phyloP scores from a whole-genome alignment of 1,284 basidiomycete genomes.

The Athelia sp. region DNA sequence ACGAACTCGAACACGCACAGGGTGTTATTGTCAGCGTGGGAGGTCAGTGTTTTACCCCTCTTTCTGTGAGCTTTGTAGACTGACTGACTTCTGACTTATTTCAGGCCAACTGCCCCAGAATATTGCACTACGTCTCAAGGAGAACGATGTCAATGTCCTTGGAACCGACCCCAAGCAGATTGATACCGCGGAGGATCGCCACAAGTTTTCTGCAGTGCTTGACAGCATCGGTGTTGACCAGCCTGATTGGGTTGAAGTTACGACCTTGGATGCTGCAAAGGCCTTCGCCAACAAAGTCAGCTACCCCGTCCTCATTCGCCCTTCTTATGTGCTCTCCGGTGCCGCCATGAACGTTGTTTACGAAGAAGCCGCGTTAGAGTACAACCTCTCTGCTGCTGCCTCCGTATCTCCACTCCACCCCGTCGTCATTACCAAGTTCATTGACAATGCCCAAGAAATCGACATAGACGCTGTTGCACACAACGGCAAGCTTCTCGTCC shows the following conservation, averaged over 20 bases:
- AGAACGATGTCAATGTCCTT: conserved; percentile 87
- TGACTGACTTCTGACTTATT: conserved; percentile 5
- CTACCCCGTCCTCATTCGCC: conserved; percentile 94
- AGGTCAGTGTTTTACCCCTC: conserved; percentile 45
- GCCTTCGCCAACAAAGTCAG: conserved; percentile 83
- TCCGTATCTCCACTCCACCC: conserved; percentile 96
- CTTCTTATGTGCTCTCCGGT: conserved; percentile 96
- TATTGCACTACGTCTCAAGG: conserved; percentile 93
- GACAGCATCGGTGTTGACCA: conserved; percentile 97
- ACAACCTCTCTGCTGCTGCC: conserved; percentile 92
- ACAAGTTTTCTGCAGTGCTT: conserved; percentile 97
- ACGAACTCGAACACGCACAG: conserved; percentile 89
- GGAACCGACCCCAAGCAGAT: conserved; percentile 96
- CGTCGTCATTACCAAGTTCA: conserved; percentile 98
- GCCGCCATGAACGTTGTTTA: conserved; percentile 99
- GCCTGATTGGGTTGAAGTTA: conserved; percentile 93
- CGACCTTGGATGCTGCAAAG: conserved; percentile 87
- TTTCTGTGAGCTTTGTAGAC: background rate
- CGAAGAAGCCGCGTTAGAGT: conserved; percentile 85
- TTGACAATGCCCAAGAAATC: conserved; percentile 96
- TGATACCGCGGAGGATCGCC: conserved; percentile 96
- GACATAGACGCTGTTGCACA: conserved; percentile 97
- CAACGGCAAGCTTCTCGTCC: conserved; percentile 91
- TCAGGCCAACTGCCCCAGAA: conserved; percentile 94
- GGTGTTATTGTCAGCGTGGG: conserved; percentile 97